Evolutionary conservation across 2,329 filamentous ascomycete species (phyloP), one percentile per base, ranked within the genome.

Genomic region (Trichoderma atrobrunneum): DNA sequence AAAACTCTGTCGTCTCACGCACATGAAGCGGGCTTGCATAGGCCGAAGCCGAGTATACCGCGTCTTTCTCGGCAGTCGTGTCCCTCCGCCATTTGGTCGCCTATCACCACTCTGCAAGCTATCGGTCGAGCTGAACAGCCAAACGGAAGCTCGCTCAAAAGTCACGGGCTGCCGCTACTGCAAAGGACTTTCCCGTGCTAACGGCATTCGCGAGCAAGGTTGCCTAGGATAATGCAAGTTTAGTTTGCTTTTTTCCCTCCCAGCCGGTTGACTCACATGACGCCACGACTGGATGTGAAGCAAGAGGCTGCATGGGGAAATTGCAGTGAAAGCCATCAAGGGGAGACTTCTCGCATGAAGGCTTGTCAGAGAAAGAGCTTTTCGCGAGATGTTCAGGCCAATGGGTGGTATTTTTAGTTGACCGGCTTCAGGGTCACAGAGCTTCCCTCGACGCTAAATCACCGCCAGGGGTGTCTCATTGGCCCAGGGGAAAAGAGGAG

Each of bases 281-380:
- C 54, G 54, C 65, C 56, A 69, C 65, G 24, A n/a, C 65, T 60
- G 56, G 34, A 39, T 39, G 21, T 57, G 34, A 69, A 69, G 56
- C 54, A 24, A 34, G 65, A 60, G 34, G 56, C n/a, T 69, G 56
- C 56, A 69, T 67, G 51, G 36, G 65, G 65, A 68, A 68, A 68
- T 68, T 68, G 65, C 65, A 60, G 18, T 60, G 65, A 68, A 60
- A 51, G 65, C 56, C 54, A 69, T 51, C 54, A 61, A 34, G 65
- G 65, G 34, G 16, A 12, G 7, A 24, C 36, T 61, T 28, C 16
- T 18, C 26, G n/a, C 34, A 32, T 32, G 18, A 34, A 60, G 56
- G 36, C 65, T 34, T 61, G 65, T 61, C 43, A 39, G n/a, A 60
- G 18, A 16, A 59, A 32, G 56, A 60, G 26, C 34, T 60, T 24